These are phyloP conservation scores for Euphorbia pulcherrima DNA, from an alignment of 345 rosid species.

Conservation along the genomic window DNA sequence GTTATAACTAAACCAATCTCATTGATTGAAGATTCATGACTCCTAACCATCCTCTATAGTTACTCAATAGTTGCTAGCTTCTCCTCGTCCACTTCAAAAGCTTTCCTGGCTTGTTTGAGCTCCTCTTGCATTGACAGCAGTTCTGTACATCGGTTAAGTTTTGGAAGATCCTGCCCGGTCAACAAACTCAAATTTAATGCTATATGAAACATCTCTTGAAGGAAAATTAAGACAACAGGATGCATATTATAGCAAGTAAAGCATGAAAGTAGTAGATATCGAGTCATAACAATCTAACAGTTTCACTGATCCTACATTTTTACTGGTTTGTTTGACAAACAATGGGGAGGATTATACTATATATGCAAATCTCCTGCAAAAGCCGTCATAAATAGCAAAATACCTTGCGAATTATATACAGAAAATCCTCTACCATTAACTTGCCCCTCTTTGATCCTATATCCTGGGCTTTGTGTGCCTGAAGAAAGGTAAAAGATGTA, in stretches of 20 bases:
- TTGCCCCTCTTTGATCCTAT: conserved; percentile 81
- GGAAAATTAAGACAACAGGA: background rate
- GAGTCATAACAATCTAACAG: background rate
- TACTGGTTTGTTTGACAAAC: too few species aligned
- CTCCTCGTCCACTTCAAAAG: conserved; percentile 88
- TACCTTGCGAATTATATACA: conserved; percentile 85
- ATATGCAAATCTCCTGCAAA: too few species aligned
- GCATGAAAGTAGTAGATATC: background rate
- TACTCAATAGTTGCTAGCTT: conserved; percentile 53
- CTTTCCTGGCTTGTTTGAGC: conserved; percentile 92
- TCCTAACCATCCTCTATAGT: background rate
- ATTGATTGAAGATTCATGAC: background rate
- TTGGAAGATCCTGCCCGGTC: conserved; percentile 65
- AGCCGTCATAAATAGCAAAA: background rate
- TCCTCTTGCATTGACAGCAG: conserved; percentile 92
- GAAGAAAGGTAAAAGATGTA: background rate
- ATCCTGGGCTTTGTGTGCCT: conserved; percentile 92
- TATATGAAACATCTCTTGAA: background rate
- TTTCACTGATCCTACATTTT: too few species aligned
- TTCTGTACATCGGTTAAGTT: conserved; percentile 82
- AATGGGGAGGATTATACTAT: too few species aligned
- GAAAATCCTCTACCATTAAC: conserved; percentile 75
- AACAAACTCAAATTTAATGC: background rate
- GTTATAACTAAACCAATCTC: background rate
- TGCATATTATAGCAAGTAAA: background rate